phyloP scores from a whole-genome alignment of 805 yeast species.

The Kuraishia cidri region DNA sequence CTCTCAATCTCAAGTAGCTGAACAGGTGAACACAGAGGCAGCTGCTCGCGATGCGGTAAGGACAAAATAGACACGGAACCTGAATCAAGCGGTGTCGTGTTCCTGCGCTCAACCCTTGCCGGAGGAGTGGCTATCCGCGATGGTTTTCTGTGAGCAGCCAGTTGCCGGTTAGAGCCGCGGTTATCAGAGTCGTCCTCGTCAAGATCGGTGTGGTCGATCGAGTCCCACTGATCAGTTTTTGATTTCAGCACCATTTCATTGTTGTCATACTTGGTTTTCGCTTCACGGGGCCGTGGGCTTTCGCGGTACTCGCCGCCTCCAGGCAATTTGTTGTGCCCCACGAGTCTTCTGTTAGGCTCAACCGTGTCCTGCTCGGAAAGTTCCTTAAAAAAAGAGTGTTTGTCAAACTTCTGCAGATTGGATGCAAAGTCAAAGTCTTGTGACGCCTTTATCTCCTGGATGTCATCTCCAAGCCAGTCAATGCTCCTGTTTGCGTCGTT shows the following conservation, averaged over 20 bases:
- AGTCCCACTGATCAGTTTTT: slow-evolving; percentile 47
- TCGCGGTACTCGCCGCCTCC: slow-evolving; percentile 6
- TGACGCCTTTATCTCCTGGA: slow-evolving; percentile 33
- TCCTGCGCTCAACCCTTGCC: slow-evolving; percentile 7
- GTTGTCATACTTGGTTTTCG: slow-evolving; percentile 50
- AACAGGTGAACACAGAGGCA: slow-evolving; percentile 66
- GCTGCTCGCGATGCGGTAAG: slow-evolving; percentile 13
- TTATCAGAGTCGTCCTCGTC: slow-evolving; percentile 1
- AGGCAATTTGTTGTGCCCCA: slow-evolving; percentile 57
- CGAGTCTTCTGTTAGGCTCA: slow-evolving; percentile 55
- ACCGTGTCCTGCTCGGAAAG: slow-evolving; percentile 56
- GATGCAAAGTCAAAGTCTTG: slow-evolving; percentile 82
- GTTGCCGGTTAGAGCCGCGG: slow-evolving; percentile 1
- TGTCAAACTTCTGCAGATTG: slow-evolving; percentile 75
- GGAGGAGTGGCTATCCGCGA: slow-evolving; percentile 1
- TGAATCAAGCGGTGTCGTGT: slow-evolving; percentile 10
- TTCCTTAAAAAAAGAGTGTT: slow-evolving; percentile 69
- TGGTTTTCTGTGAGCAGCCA: slow-evolving; percentile 1
- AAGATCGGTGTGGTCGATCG: slow-evolving; percentile 9
- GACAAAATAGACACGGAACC: slow-evolving; percentile 5
- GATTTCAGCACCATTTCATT: slow-evolving; percentile 67
- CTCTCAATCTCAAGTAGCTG: slow-evolving; percentile 74
- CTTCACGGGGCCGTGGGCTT: slow-evolving; percentile 2
- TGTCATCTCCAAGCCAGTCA: slow-evolving; percentile 41
- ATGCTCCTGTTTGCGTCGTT: slow-evolving; percentile 22